phyloP scores from a whole-genome alignment of 2,329 filamentous ascomycete genomes.

The Dactylellina sp. region DNA sequence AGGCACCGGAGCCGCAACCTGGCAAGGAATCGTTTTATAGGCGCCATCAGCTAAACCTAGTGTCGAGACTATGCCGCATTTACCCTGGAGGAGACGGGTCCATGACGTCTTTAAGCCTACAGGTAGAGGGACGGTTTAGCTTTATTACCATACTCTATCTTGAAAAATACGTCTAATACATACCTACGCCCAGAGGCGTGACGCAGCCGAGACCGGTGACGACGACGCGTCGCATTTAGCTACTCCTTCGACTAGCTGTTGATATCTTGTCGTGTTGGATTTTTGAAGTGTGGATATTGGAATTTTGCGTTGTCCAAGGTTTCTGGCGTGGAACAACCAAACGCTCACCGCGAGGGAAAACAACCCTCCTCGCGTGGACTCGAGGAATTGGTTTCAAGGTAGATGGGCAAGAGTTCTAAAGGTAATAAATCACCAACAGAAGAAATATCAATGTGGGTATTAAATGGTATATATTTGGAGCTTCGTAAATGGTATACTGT shows the following conservation, averaged over 20 bases:
- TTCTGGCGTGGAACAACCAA: no score
- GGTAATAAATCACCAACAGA: background rate
- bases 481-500: conserved; percentile 21
- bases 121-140: conserved; percentile 6
- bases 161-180: conserved; percentile 44
- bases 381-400: no score
- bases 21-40: conserved; percentile 78
- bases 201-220: conserved; percentile 85
- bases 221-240: conserved; percentile 76
- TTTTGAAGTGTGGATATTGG: conserved; percentile 9
- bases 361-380: no score
- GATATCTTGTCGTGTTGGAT: conserved; percentile 38
- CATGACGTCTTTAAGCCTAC: conserved; percentile 79
- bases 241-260: background rate
- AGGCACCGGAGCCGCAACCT: conserved; percentile 85
- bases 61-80: conserved; percentile 83
- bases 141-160: conserved; percentile 16
- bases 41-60: conserved; percentile 69
- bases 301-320: conserved; percentile 57
- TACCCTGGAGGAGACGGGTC: conserved; percentile 80
- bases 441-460: background rate
- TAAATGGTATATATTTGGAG: conserved; percentile 4
- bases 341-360: no score
- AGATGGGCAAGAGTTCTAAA: no score
- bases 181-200: conserved; percentile 83